phyloP scores from a whole-genome alignment of 306 rosid genomes.

The Carpinus fangiana region DNA sequence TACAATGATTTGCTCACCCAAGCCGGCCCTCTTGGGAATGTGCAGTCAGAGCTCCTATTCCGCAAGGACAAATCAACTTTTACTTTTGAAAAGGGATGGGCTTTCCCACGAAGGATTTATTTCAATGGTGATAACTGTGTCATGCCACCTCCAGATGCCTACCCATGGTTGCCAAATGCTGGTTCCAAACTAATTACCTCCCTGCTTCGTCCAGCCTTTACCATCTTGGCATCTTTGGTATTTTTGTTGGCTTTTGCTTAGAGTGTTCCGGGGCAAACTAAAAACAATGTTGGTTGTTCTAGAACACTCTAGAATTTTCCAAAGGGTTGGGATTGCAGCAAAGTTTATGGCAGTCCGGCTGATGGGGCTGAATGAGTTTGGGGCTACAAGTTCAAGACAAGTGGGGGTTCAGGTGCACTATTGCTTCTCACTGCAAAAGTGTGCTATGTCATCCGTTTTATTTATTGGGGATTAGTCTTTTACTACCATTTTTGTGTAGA shows the following conservation, averaged over 20 bases:
- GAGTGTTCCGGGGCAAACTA: slow-evolving; percentile 17
- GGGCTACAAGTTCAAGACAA: slow-evolving; percentile 20
- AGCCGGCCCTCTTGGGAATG: slow-evolving; percentile 88
- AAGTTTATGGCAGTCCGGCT: slow-evolving; percentile 27
- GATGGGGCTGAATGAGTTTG: slow-evolving; percentile 22
- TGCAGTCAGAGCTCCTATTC: slow-evolving; percentile 88
- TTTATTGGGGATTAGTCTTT: slow-evolving; percentile 16
- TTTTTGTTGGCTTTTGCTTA: slow-evolving; percentile 45
- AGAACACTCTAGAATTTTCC: slow-evolving; percentile 18
- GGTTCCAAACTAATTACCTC: slow-evolving; percentile 46
- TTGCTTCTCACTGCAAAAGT: slow-evolving; percentile 20
- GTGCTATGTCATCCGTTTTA: slow-evolving; percentile 20
- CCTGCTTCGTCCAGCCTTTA: slow-evolving; percentile 34
- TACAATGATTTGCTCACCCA: slow-evolving; percentile 80
- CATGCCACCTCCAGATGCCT: slow-evolving; percentile 96
- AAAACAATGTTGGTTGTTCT: slow-evolving; percentile 18
- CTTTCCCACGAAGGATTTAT: slow-evolving; percentile 91
- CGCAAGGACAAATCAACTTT: slow-evolving; percentile 78
- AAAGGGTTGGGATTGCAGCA: slow-evolving; percentile 13
- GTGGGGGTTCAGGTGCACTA: slow-evolving; percentile 25
- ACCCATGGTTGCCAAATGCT: slow-evolving; percentile 90
- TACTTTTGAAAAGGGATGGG: slow-evolving; percentile 97
- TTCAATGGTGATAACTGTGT: slow-evolving; percentile 84
- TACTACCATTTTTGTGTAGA: slow-evolving; percentile 22
- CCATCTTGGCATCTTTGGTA: slow-evolving; percentile 49